Percentiles rank a stretch among this genome's conserved stretches.
These are phyloP conservation scores for Conringia planisiliqua DNA, from an alignment of 345 rosid genomes.

Conservation along the genomic window DNA sequence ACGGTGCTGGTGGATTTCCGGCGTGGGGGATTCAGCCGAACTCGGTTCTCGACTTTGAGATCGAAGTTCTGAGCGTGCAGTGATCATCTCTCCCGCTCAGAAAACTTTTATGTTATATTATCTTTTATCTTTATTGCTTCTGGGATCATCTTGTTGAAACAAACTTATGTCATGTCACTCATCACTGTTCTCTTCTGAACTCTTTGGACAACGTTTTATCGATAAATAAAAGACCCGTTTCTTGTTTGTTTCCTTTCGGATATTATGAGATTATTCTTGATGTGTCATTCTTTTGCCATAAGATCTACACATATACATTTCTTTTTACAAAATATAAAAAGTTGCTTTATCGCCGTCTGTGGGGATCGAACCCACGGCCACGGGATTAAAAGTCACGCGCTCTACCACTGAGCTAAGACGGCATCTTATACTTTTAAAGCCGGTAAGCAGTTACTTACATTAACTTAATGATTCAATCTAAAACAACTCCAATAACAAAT, in stretches of 20 bases:
- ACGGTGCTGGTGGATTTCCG: slow-evolving; percentile 78
- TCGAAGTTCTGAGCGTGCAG: slow-evolving; percentile 66
- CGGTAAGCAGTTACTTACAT: not conserved
- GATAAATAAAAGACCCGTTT: slow-evolving; percentile 5
- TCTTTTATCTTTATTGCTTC: slow-evolving; percentile 1
- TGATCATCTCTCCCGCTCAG: slow-evolving; percentile 31
- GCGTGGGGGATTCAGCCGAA: slow-evolving; percentile 88
- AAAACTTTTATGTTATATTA: not conserved
- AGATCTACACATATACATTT: no score
- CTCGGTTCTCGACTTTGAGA: slow-evolving; percentile 82
- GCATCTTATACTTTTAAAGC: not conserved
- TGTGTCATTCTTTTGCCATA: not conserved
- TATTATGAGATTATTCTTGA: not conserved
- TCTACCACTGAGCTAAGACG: not conserved
- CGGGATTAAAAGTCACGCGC: not conserved
- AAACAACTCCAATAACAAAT: not conserved
- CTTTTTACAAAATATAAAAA: no score
- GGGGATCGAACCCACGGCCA: no score
- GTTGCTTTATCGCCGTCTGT: no score
- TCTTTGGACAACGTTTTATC: slow-evolving; percentile 22
- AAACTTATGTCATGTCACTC: not conserved
- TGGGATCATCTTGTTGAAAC: slow-evolving; percentile 15
- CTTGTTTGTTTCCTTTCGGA: slow-evolving; percentile 11
- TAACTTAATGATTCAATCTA: not conserved
- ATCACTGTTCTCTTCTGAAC: slow-evolving; percentile 1